phyloP scores from a whole-genome alignment of 441 rosid species.

The Daphne laureola region DNA sequence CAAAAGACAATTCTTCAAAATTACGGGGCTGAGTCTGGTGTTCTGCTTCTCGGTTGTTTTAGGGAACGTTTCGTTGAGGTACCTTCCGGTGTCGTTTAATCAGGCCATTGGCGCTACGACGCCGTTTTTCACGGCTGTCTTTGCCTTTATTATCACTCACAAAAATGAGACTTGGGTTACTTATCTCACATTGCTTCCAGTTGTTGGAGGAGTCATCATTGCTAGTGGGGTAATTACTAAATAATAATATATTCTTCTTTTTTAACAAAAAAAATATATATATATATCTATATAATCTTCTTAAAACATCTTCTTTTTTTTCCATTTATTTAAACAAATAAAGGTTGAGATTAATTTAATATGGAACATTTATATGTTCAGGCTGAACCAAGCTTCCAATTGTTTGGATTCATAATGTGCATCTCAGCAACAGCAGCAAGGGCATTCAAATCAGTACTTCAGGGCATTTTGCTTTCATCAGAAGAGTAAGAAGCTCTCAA shows the following conservation, averaged over 20 bases:
- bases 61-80: slow-evolving; percentile 22
- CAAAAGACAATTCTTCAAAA: slow-evolving; percentile 19
- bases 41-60: slow-evolving; percentile 24
- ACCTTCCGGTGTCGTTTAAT: slow-evolving; percentile 27
- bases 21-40: slow-evolving; percentile 15
- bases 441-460: slow-evolving; percentile 30
- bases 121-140: slow-evolving; percentile 22
- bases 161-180: slow-evolving; percentile 25
- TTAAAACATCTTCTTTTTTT: too few relatives aligned
- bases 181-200: slow-evolving; percentile 21
- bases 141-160: slow-evolving; percentile 18
- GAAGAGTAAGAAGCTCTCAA: slow-evolving; percentile 19
- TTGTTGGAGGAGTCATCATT: slow-evolving; percentile 25
- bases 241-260: neutral
- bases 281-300: too few relatives aligned
- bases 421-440: slow-evolving; percentile 29
- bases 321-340: too few relatives aligned
- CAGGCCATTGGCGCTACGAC: slow-evolving; percentile 26
- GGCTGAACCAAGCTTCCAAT: slow-evolving; percentile 33
- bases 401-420: slow-evolving; percentile 25
- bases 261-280: too few relatives aligned
- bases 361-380: slow-evolving; percentile 5
- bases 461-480: slow-evolving; percentile 29
- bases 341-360: too few relatives aligned
- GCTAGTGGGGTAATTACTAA: slow-evolving; percentile 32